phyloP scores from a whole-genome alignment of 2,329 filamentous ascomycete genomes.

The Diplodia scrobiculata region DNA sequence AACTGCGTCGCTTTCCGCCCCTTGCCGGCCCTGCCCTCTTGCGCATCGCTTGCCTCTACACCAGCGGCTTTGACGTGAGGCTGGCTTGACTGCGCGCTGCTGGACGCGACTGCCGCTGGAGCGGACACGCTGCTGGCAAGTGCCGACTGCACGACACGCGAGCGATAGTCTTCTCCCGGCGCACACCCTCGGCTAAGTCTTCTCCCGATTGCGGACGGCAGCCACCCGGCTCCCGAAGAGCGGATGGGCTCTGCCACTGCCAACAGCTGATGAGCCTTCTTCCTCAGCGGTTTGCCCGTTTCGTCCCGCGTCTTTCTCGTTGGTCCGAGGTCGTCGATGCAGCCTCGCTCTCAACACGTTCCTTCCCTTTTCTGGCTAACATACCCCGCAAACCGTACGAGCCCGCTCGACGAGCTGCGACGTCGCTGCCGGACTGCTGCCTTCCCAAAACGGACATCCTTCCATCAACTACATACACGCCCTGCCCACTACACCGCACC shows the following conservation, averaged over 20 bases:
- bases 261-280: slow-evolving; percentile 16
- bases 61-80: background rate
- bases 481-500: background rate
- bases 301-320: slow-evolving; percentile 20
- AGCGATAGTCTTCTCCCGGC: slow-evolving; percentile 20
- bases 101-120: background rate
- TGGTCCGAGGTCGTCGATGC: slow-evolving; percentile 1
- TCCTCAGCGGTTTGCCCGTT: background rate
- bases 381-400: slow-evolving; percentile 13
- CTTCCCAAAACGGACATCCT: background rate
- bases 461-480: no score
- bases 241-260: background rate
- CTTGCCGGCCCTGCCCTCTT: background rate
- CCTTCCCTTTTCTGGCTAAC: background rate
- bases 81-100: background rate
- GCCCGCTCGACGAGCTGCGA: slow-evolving; percentile 1
- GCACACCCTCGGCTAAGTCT: slow-evolving; percentile 21
- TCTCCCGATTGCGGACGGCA: slow-evolving; percentile 14
- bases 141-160: background rate
- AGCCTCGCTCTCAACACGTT: background rate
- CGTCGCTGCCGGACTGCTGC: background rate
- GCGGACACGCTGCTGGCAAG: background rate
- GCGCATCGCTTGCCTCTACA: background rate
- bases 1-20: background rate
- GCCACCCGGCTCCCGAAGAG: slow-evolving; percentile 2